A percentile compares a stretch with the other conserved stretches of the same genome.
These are phyloP conservation scores for Lumnitzera littorea DNA, from an alignment of 345 rosid genomes.

Conservation along the genomic window DNA sequence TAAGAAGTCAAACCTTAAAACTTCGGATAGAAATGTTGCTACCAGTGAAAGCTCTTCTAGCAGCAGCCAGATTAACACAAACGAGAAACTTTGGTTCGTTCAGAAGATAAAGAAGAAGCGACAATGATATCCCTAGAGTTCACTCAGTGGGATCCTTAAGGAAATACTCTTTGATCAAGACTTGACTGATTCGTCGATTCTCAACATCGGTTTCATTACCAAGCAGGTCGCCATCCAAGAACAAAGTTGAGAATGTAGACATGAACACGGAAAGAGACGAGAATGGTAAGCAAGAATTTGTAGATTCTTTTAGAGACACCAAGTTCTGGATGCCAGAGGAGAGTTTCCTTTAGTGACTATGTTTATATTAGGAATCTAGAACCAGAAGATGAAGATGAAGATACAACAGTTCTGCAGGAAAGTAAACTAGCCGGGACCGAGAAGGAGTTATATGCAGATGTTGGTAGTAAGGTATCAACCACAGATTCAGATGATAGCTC, in stretches of 20 bases:
- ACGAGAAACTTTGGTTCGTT: conserved; percentile 13
- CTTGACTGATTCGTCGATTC: conserved; percentile 4
- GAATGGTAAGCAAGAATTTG: background rate
- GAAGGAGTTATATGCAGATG: background rate
- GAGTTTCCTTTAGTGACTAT: conserved; percentile 26
- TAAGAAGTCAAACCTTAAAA: background rate
- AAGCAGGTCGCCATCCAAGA: background rate
- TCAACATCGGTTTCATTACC: conserved; percentile 16
- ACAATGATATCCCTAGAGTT: conserved; percentile 4
- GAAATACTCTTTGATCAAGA: conserved; percentile 1
- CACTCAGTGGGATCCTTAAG: background rate
- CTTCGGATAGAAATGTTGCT: background rate
- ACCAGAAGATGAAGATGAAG: conserved; percentile 1
- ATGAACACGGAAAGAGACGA: too few relatives aligned
- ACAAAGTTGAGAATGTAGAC: too few relatives aligned
- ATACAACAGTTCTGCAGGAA: background rate
- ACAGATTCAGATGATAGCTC: too few relatives aligned
- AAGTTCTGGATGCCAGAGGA: conserved; percentile 4
- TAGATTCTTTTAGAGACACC: conserved; percentile 1
- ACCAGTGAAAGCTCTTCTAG: conserved; percentile 14
- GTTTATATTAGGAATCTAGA: conserved; percentile 8
- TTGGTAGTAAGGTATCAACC: too few relatives aligned
- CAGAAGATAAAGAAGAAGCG: conserved; percentile 13
- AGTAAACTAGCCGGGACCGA: background rate
- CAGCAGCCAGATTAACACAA: conserved; percentile 14